Evolutionary conservation across 2,329 filamentous ascomycete species (phyloP).

Genomic region (Gremmenia infestans): DNA sequence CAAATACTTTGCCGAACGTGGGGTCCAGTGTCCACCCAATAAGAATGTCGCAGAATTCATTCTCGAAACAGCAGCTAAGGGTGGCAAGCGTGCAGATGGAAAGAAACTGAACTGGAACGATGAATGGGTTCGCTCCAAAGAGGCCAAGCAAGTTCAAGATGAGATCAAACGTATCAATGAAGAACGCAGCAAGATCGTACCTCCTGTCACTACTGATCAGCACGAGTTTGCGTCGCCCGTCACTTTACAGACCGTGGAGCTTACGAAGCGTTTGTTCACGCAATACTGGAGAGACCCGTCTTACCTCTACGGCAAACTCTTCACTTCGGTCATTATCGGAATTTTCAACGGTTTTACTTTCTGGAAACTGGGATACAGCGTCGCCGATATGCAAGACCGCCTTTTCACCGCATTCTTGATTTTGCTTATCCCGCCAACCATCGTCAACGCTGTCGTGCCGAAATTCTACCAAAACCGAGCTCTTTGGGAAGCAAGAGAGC

Average conservation of each 20-base stretch:
- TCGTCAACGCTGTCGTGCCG: conserved; percentile 70
- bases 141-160: conserved; percentile 52
- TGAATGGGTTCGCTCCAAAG: conserved; percentile 63
- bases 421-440: conserved; percentile 57
- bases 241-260: conserved; percentile 55
- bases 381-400: conserved; percentile 68
- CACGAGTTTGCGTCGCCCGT: conserved; percentile 64
- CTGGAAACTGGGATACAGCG: conserved; percentile 59
- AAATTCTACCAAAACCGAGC: conserved; percentile 71
- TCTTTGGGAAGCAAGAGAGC: conserved; percentile 69
- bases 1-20: conserved; percentile 63
- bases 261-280: conserved; percentile 65
- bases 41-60: conserved; percentile 66
- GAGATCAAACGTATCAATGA: conserved; percentile 53
- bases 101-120: conserved; percentile 66
- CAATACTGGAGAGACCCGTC: conserved; percentile 73
- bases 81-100: conserved; percentile 46
- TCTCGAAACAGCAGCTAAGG: conserved; percentile 58
- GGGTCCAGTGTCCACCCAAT: conserved; percentile 59
- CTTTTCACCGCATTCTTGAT: conserved; percentile 70
- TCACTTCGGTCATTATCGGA: conserved; percentile 64
- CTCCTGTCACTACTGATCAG: conserved; percentile 33
- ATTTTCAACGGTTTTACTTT: conserved; percentile 80
- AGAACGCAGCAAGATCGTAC: conserved; percentile 33
- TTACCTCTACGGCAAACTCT: conserved; percentile 74